Base-by-base conservation (phyloP, 495 filamentous ascomycete genomes). In the Apodospora peruviana region DNA sequence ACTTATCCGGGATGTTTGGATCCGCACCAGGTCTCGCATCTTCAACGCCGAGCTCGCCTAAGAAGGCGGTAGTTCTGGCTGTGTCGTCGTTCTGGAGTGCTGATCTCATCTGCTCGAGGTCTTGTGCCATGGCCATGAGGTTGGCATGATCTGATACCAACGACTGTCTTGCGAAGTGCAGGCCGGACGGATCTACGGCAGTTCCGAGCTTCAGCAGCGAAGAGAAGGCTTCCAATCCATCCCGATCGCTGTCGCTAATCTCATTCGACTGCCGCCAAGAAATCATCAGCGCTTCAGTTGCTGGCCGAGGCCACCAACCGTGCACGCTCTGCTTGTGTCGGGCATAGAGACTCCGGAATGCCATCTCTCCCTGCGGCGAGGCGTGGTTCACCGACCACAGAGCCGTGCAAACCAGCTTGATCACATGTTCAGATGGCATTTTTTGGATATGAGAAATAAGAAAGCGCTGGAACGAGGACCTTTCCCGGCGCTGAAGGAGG, bases 21-120 rank as follows among this genome's bases (percentile, higher is more conserved):
- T 46, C 43, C n/a, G 37, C 16, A 7, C 22, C 40, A 3, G 51
- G 47, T 16, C 8, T 20, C 9, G 20, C 47, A 17, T 49, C 38
- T 8, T 50, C 50, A 11, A 53, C 50, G n/a, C 44, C 50, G 19
- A 48, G 45, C 20, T 53, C 45, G 10, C 24, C 43, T n/a, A 53
- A 32, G 23, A 53, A 48, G n/a, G 45, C 45, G 2, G 29, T 18
- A 16, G 50, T 48, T 23, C n/a, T 35, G n/a, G 40, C 35, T 5
- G 35, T 14, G 14, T 55, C 42, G 18, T 46, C 24, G 27, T 25
- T 50, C 23, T 23, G 34, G 4, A 50, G 42, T 12, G 12, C 14
- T 22, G 17, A 4, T 20, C 42, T 34, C 41, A 47, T 47, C 5
- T 43, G 22, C 12, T 50, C 41, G 11, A 50, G 42, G 8, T 42